phyloP scores from a whole-genome alignment of 2,329 filamentous ascomycete species.

The Colletotrichum somersetense region DNA sequence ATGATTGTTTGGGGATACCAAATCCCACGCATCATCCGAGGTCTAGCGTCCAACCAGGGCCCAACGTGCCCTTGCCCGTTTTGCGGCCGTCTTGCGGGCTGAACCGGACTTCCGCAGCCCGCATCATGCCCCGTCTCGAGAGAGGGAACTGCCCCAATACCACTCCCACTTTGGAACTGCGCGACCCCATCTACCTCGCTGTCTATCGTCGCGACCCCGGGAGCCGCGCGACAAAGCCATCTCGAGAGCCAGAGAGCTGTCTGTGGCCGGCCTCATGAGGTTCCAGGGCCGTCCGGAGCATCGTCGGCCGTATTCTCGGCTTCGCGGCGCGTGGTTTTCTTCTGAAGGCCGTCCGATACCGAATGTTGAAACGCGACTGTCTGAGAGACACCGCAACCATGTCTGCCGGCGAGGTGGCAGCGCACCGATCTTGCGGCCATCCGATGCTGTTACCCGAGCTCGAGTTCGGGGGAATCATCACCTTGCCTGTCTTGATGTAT shows the following conservation, averaged over 20 bases:
- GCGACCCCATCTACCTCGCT: conserved; percentile 59
- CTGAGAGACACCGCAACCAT: background rate
- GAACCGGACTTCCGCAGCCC: conserved; percentile 63
- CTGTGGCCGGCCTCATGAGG: conserved; percentile 46
- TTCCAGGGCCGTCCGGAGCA: conserved; percentile 52
- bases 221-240: conserved; percentile 57
- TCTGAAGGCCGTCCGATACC: conserved; percentile 44
- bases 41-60: conserved; percentile 62
- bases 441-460: background rate
- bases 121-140: conserved; percentile 67
- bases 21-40: conserved; percentile 62
- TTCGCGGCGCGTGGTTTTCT: background rate
- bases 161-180: conserved; percentile 58
- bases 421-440: background rate
- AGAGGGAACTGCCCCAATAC: conserved; percentile 55
- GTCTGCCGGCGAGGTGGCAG: background rate
- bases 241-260: conserved; percentile 62
- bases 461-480: background rate
- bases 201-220: conserved; percentile 62
- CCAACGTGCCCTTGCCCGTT: conserved; percentile 64
- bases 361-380: background rate
- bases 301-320: conserved; percentile 23
- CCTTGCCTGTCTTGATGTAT: background rate
- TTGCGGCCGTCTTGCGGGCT: conserved; percentile 69
- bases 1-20: background rate